These are phyloP conservation scores for Eremothecium gossypii DNA, from an alignment of 1,139 yeast genomes.

Conservation along the genomic window DNA sequence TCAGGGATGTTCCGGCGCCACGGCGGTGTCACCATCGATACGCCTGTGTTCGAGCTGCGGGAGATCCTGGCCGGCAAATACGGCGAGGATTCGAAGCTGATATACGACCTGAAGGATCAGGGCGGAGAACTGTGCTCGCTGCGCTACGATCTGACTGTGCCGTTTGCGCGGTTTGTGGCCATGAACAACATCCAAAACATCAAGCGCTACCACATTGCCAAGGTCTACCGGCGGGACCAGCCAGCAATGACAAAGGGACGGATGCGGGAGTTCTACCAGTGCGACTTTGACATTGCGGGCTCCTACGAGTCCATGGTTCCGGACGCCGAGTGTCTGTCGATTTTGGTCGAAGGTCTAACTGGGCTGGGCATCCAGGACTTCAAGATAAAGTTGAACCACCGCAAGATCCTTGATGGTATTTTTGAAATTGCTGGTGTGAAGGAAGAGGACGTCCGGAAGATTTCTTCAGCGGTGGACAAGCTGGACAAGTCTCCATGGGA, in stretches of 20 bases:
- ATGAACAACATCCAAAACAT: slow-evolving; percentile 83
- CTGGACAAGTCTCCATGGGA: slow-evolving; percentile 94
- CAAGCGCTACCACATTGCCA: slow-evolving; percentile 93
- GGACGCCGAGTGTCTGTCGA: slow-evolving; percentile 78
- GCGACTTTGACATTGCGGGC: slow-evolving; percentile 97
- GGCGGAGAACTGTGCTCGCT: slow-evolving; percentile 95
- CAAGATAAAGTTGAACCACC: slow-evolving; percentile 85
- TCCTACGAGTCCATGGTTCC: slow-evolving; percentile 89
- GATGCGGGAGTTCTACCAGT: slow-evolving; percentile 98
- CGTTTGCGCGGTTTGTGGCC: slow-evolving; percentile 94
- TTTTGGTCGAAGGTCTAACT: slow-evolving; percentile 75
- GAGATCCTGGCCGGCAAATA: slow-evolving; percentile 94
- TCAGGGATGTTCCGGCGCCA: slow-evolving; percentile 78
- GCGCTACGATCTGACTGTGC: slow-evolving; percentile 93
- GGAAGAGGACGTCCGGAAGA: slow-evolving; percentile 85
- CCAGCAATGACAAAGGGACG: slow-evolving; percentile 99
- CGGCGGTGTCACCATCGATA: slow-evolving; percentile 96
- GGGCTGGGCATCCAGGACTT: slow-evolving; percentile 79
- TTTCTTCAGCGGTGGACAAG: slow-evolving; percentile 93
- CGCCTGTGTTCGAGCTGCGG: slow-evolving; percentile 92
- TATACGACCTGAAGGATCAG: slow-evolving; percentile 92
- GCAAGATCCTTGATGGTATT: slow-evolving; percentile 91
- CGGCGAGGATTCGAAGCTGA: slow-evolving; percentile 95
- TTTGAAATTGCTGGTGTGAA: slow-evolving; percentile 92
- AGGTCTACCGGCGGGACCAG: slow-evolving; percentile 96